Evolutionary conservation across 331 rosid genomes (phyloP), one percentile per base, ranked within the genome.

Genomic region (Quercus tomentella): DNA sequence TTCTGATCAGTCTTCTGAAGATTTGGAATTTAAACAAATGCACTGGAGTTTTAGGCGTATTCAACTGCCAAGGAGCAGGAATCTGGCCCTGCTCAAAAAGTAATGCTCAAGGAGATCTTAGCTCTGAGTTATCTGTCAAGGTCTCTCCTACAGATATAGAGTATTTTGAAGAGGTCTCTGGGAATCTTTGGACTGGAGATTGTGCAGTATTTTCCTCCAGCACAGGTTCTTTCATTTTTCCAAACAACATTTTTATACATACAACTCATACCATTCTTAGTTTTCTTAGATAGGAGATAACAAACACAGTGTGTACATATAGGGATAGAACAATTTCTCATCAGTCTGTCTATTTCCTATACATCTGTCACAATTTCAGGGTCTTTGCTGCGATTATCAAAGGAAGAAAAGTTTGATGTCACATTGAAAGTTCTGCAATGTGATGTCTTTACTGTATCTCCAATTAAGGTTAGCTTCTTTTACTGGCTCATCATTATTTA

Each of bases 11-110:
- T 78, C 81, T 86, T 74, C 76, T 83, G 33, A 86, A 86, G 81
- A 80, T 83, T 68, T 86, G 89, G 87, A 86, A 86, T 81, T 69
- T 86, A 83, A 86, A 86, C 83, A 74, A 80, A 74, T 83, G 81
- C 76, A 86, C 84, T 28, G 89, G 87, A 80, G 89, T 83, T 77
- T 22, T 86, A 69, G 89, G 89, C 58, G 72, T 86, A 43, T 86
- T 80, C 83, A 86, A 86, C 68, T 86, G 89, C 85, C 89, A 86
- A 77, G 89, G 87, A 69, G 87, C 83, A 18, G 87, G 88, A 68
- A 72, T 12, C 4, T 82, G 88, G 86, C 86, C 86, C 25, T 78
- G 84, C 43, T 26, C 56, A 54, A 80, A 82, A 58, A 56, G 49
- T 2, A 43, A 25, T 18, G 74, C 51, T 78, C 77, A 56, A 45